phyloP scores from a whole-genome alignment of 1,139 yeast species.

The Sugiyamaella castrensis region DNA sequence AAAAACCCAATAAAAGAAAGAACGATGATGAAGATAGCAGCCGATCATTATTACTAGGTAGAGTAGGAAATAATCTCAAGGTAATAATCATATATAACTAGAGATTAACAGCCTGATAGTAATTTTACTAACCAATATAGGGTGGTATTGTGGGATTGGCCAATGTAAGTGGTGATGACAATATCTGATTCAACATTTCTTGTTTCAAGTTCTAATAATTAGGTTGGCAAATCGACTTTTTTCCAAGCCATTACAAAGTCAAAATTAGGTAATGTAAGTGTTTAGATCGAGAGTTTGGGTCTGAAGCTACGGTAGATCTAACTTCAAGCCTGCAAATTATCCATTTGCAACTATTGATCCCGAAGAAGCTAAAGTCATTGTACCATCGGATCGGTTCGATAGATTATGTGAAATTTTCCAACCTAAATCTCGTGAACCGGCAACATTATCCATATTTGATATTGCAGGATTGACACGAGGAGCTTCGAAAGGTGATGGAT shows the following conservation, averaged over 20 bases:
- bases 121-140: constrained; percentile 6
- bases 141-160: constrained; percentile 91
- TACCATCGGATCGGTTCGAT: constrained; percentile 85
- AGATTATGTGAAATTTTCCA: constrained; percentile 63
- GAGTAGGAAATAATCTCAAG: constrained; percentile 60
- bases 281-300: background rate
- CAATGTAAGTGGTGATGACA: constrained; percentile 41
- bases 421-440: constrained; percentile 74
- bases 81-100: constrained; percentile 75
- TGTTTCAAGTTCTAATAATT: background rate
- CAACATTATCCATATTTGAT: constrained; percentile 84
- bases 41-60: constrained; percentile 21
- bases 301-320: background rate
- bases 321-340: constrained; percentile 71
- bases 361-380: constrained; percentile 92
- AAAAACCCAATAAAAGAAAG: constrained; percentile 6
- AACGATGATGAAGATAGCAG: background rate
- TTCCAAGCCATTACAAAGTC: constrained; percentile 69
- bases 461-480: constrained; percentile 96
- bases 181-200: background rate
- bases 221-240: constrained; percentile 78
- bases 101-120: constrained; percentile 51
- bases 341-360: constrained; percentile 98
- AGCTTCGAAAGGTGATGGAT: constrained; percentile 93
- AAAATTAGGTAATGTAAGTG: constrained; percentile 66